phyloP scores from a whole-genome alignment of 2,329 filamentous ascomycete species.

The Botrytis paeoniae region DNA sequence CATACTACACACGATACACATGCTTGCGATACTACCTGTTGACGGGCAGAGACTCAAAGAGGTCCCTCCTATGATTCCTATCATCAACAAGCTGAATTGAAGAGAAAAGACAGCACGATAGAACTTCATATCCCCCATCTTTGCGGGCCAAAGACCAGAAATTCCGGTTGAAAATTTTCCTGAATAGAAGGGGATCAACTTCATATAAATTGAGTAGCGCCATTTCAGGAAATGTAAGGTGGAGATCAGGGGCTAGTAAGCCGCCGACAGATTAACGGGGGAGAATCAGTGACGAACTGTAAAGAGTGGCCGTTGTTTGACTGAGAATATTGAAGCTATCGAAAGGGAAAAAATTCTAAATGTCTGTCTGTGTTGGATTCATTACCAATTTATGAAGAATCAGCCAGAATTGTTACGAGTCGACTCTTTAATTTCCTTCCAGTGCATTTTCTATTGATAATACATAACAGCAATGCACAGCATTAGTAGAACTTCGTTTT shows the following conservation, averaged over 20 bases:
- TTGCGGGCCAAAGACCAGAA: not conserved
- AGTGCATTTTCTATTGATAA: not conserved
- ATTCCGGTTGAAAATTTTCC: not conserved
- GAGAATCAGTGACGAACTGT: not conserved
- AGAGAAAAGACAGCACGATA: not conserved
- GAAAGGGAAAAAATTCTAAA: not conserved
- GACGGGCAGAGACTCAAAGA: not conserved
- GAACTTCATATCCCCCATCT: not conserved
- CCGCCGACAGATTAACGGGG: not conserved
- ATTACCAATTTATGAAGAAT: not conserved
- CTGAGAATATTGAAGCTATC: not conserved
- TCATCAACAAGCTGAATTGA: not conserved
- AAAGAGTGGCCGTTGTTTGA: not conserved
- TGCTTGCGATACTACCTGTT: not conserved
- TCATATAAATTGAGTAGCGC: not conserved
- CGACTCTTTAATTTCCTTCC: not conserved
- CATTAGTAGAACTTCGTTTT: too few species aligned
- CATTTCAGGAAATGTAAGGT: not conserved
- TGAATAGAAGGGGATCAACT: not conserved
- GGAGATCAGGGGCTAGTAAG: conserved; percentile 1
- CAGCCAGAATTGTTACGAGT: not conserved
- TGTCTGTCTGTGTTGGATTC: not conserved
- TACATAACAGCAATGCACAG: too few species aligned
- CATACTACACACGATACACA: not conserved
- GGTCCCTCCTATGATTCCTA: not conserved